Percentiles rank a stretch among this genome's conserved stretches.
Evolutionary conservation across 768 basidiomycete species (phyloP).

Genomic region (Pleurotus pulmonarius): DNA sequence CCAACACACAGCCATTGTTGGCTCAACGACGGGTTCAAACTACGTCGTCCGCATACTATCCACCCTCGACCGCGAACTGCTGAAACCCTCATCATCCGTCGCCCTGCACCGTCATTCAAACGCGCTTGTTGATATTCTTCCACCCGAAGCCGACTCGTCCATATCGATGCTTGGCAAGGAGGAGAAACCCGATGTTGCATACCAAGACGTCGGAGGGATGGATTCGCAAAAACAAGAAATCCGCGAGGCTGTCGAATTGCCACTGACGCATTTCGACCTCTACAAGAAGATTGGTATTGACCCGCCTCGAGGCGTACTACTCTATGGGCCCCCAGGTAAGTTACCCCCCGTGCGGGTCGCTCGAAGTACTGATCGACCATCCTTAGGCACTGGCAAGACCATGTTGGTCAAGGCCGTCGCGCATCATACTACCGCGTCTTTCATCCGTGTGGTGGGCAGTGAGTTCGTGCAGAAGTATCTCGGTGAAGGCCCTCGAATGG

Average conservation of each 20-base stretch:
- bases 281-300: constrained; percentile 99
- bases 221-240: constrained; percentile 99
- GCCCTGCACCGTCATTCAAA: constrained; percentile 99
- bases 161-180: constrained; percentile 93
- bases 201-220: constrained; percentile 95
- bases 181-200: constrained; percentile 92
- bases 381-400: constrained; percentile 90
- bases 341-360: background rate
- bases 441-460: constrained; percentile 96
- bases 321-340: constrained; percentile 95
- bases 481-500: constrained; percentile 99
- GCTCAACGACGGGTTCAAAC: constrained; percentile 96
- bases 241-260: constrained; percentile 95
- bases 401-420: constrained; percentile 99
- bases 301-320: constrained; percentile 92
- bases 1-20: constrained; percentile 94
- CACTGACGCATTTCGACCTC: constrained; percentile 93
- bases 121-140: constrained; percentile 95
- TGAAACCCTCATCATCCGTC: constrained; percentile 96
- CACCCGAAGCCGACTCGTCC: constrained; percentile 96
- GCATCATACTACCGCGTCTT: constrained; percentile 93
- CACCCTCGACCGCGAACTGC: constrained; percentile 92
- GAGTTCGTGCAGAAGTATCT: constrained; percentile 99
- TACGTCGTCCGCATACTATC: constrained; percentile 97
- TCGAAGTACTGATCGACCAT: background rate